These are phyloP conservation scores for Batkoa obscura DNA, from an alignment of 371 early-diverging fungal genomes.

Conservation along the genomic window DNA sequence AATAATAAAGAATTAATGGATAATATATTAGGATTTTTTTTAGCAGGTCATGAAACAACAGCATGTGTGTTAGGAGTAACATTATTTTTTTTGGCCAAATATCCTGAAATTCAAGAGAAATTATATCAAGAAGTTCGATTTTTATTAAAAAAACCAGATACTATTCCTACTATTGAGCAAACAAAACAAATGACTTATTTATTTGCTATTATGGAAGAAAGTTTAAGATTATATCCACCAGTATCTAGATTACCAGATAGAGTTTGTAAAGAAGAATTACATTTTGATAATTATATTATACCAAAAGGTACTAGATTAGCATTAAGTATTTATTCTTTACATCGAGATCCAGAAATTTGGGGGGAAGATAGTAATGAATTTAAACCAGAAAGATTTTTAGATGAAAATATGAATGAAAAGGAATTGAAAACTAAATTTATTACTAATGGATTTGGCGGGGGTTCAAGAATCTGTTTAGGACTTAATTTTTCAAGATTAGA, in stretches of 20 bases:
- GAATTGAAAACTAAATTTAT: background rate
- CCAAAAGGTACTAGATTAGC: background rate
- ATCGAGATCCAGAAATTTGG: conserved; percentile 10
- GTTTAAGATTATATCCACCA: background rate
- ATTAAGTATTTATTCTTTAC: background rate
- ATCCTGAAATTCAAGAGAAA: conserved; percentile 4
- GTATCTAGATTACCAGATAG: background rate
- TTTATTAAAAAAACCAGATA: background rate
- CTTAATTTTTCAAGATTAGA: conserved; percentile 31
- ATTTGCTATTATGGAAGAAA: background rate
- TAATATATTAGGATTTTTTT: background rate
- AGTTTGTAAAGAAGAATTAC: background rate
- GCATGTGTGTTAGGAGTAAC: background rate
- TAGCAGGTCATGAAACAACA: conserved; percentile 3
- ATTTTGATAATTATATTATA: background rate
- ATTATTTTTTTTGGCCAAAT: background rate
- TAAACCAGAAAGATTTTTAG: conserved; percentile 14
- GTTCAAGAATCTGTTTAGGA: conserved; percentile 23
- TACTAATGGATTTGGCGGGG: conserved; percentile 4
- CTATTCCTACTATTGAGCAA: background rate
- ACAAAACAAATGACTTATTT: background rate
- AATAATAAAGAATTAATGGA: background rate
- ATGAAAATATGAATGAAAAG: background rate
- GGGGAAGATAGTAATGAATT: conserved; percentile 12
- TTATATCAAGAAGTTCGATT: background rate